These are phyloP conservation scores for Microcos paniculata DNA, from an alignment of 345 rosid species.

Conservation along the genomic window DNA sequence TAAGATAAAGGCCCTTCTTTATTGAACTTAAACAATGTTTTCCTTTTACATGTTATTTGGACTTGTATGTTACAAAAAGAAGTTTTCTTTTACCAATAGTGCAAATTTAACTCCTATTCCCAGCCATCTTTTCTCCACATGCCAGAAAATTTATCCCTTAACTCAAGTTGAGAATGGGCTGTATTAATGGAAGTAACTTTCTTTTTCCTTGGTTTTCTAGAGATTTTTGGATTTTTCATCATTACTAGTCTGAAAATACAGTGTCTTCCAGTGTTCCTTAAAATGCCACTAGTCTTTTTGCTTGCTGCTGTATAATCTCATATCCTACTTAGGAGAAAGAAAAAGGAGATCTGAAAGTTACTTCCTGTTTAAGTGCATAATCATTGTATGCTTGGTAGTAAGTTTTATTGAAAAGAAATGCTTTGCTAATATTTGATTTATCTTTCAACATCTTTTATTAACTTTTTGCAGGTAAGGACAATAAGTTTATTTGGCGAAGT, in stretches of 20 bases:
- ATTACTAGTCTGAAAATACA: not conserved
- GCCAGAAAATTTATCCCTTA: not conserved
- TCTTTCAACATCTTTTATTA: slow-evolving; percentile 7
- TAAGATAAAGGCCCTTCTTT: slow-evolving; percentile 21
- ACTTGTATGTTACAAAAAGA: not conserved
- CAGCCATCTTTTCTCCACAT: not conserved
- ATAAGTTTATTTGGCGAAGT: slow-evolving; percentile 88
- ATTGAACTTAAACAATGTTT: not conserved
- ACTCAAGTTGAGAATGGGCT: not conserved
- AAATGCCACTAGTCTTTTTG: not conserved
- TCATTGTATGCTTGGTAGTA: not conserved
- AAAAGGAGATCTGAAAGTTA: not conserved
- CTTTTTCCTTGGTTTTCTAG: not conserved
- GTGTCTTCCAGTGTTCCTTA: not conserved
- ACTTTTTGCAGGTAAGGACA: slow-evolving; percentile 61
- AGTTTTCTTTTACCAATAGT: not conserved
- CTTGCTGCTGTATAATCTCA: not conserved
- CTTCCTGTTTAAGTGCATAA: not conserved
- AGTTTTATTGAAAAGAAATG: not conserved
- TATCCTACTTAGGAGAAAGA: not conserved
- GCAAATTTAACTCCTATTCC: not conserved
- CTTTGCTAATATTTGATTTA: not conserved
- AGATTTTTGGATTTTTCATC: not conserved
- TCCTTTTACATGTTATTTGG: slow-evolving; percentile 3
- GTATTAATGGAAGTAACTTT: not conserved